Percentiles rank a stretch among this genome's conserved stretches.
Evolutionary conservation across 2,329 filamentous ascomycete genomes (phyloP).

Genomic region (Pseudogymnoascus verrucosus): DNA sequence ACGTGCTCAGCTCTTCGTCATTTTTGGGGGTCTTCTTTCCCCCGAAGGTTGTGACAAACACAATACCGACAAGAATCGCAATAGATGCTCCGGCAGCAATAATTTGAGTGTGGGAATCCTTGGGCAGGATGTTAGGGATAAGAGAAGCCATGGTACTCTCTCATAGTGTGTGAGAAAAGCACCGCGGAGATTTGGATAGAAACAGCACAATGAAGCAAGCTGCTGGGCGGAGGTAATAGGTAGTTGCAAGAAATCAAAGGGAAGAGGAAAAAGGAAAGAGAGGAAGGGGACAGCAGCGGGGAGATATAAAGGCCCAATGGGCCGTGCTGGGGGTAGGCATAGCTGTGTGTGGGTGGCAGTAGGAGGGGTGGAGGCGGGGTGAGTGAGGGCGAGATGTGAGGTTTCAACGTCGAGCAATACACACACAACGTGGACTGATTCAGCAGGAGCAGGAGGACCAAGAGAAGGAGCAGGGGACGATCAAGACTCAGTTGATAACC

Average conservation of each 20-base stretch:
- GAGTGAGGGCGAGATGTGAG: neutral
- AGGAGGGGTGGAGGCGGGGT: constrained; percentile 1
- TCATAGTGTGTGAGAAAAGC: constrained; percentile 37
- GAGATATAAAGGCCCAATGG: constrained; percentile 6
- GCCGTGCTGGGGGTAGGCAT: neutral
- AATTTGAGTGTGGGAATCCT: constrained; percentile 39
- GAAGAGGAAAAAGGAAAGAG: neutral
- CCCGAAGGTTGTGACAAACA: constrained; percentile 34
- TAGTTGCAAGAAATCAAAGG: neutral
- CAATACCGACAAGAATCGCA: constrained; percentile 43
- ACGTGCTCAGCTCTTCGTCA: constrained; percentile 39
- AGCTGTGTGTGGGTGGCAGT: constrained; percentile 3
- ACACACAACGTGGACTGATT: constrained; percentile 3
- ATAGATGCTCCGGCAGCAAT: constrained; percentile 46
- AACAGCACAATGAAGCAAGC: neutral
- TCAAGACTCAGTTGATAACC: neutral
- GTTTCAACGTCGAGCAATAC: constrained; percentile 7
- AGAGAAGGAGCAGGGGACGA: neutral
- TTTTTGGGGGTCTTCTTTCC: constrained; percentile 18
- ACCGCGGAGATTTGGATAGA: neutral
- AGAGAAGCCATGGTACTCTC: constrained; percentile 67
- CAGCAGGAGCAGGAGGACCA: neutral
- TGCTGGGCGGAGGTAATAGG: neutral
- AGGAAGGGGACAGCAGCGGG: neutral
- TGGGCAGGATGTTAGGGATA: constrained; percentile 54